Evolutionary conservation across 352 stramenopile species (phyloP).

Genomic region (Aphanomyces stellatus): DNA sequence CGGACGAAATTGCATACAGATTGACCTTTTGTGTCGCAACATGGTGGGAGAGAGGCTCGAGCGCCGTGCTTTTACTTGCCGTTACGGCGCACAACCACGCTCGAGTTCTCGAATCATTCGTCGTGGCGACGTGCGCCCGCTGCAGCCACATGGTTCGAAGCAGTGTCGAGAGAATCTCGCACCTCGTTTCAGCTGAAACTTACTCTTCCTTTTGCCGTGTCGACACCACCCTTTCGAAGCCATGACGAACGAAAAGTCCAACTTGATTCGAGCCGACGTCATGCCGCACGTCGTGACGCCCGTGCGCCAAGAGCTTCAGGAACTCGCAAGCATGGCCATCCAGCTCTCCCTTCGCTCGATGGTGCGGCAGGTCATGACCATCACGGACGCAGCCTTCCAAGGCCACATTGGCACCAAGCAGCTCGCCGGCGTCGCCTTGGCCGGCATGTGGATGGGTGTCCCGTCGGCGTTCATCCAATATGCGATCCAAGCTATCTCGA

Average conservation of each 20-base stretch:
- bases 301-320: constrained; percentile 25
- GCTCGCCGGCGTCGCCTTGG: constrained; percentile 32
- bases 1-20: no score
- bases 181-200: no score
- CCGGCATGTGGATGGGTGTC: constrained; percentile 41
- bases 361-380: constrained; percentile 38
- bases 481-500: constrained; percentile 41
- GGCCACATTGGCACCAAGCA: constrained; percentile 41
- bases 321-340: constrained; percentile 36
- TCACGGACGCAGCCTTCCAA: constrained; percentile 37
- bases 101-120: no score
- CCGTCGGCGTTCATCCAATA: constrained; percentile 41
- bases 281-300: constrained; percentile 7
- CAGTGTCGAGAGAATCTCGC: no score
- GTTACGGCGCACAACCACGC: no score
- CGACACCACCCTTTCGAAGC: no score
- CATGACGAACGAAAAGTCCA: constrained; percentile 4
- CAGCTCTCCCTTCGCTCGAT: constrained; percentile 37
- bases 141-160: no score
- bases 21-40: no score
- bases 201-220: no score
- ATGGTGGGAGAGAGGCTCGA: no score
- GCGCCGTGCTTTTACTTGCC: no score
- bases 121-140: no score
- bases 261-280: background rate